Percentiles rank a stretch among this genome's conserved stretches.
Evolutionary conservation across 495 filamentous ascomycete genomes (phyloP).

Genomic region (Xylaria telfairii): DNA sequence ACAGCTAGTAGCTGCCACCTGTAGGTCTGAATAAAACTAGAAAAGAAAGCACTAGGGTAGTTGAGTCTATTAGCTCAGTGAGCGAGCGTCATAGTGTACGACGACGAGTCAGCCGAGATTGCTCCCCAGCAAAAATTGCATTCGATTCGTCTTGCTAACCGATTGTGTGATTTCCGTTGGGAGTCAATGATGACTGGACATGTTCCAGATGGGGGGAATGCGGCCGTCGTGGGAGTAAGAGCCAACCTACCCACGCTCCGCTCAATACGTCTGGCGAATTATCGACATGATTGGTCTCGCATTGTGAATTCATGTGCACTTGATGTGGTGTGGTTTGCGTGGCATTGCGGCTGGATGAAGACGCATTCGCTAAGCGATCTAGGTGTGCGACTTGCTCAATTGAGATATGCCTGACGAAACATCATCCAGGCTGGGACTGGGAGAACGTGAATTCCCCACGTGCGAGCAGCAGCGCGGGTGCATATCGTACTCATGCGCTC

Average conservation of each 20-base stretch:
- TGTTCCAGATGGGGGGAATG: slow-evolving; percentile 3
- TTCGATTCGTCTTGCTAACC: slow-evolving; percentile 19
- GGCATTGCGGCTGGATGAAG: slow-evolving; percentile 10
- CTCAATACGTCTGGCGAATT: background rate
- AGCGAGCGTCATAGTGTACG: background rate
- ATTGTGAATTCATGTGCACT: background rate
- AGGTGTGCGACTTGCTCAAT: slow-evolving; percentile 10
- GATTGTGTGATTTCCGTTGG: background rate
- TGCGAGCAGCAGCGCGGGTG: slow-evolving; percentile 5
- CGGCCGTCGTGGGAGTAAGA: background rate
- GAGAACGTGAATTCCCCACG: background rate
- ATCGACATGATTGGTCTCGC: background rate
- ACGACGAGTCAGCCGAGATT: slow-evolving; percentile 18
- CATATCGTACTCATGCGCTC: background rate
- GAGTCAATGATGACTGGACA: background rate
- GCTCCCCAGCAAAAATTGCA: background rate
- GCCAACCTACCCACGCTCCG: background rate
- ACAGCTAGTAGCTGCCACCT: background rate
- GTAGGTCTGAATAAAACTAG: background rate
- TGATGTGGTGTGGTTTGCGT: slow-evolving; percentile 5
- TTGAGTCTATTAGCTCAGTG: background rate
- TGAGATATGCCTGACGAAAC: slow-evolving; percentile 12
- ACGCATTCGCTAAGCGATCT: slow-evolving; percentile 14
- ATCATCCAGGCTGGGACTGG: background rate
- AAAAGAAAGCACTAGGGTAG: background rate